These are phyloP conservation scores for Xylaria multiplex DNA, from an alignment of 2,329 filamentous ascomycete species.

Conservation along the genomic window DNA sequence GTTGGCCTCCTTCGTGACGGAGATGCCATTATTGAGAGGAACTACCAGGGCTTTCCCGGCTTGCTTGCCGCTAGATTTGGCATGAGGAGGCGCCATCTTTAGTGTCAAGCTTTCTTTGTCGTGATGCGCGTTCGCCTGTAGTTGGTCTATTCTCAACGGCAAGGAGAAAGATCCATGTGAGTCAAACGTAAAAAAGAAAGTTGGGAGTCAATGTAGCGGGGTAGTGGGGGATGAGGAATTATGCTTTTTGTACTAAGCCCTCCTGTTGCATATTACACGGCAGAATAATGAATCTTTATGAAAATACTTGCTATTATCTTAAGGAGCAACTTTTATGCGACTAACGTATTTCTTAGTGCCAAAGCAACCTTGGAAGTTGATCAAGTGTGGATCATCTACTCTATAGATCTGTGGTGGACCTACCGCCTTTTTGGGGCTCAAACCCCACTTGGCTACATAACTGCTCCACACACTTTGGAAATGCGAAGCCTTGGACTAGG, in stretches of 20 bases:
- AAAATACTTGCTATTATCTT: background rate
- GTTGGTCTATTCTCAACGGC: slow-evolving; percentile 1
- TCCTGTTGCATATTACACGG: slow-evolving; percentile 3
- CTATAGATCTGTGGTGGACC: no score
- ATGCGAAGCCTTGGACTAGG: no score
- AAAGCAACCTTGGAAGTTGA: background rate
- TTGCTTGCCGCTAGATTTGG: slow-evolving; percentile 13
- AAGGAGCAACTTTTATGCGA: no score
- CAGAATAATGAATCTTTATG: background rate
- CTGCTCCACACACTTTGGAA: no score
- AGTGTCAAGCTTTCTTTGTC: background rate
- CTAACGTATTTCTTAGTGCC: background rate
- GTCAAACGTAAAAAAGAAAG: slow-evolving; percentile 20
- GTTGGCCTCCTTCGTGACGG: slow-evolving; percentile 58
- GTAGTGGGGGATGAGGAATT: slow-evolving; percentile 19
- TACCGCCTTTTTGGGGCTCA: no score
- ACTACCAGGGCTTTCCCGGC: slow-evolving; percentile 7
- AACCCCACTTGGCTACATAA: no score
- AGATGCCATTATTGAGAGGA: slow-evolving; percentile 29
- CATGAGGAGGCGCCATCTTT: slow-evolving; percentile 18
- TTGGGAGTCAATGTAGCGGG: slow-evolving; percentile 22
- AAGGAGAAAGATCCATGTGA: slow-evolving; percentile 7
- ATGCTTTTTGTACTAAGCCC: background rate
- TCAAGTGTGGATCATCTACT: background rate
- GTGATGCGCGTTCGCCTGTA: slow-evolving; percentile 1